Conservation (phyloP, 805 yeast species). For the Soucietia sequanensis region DNA sequence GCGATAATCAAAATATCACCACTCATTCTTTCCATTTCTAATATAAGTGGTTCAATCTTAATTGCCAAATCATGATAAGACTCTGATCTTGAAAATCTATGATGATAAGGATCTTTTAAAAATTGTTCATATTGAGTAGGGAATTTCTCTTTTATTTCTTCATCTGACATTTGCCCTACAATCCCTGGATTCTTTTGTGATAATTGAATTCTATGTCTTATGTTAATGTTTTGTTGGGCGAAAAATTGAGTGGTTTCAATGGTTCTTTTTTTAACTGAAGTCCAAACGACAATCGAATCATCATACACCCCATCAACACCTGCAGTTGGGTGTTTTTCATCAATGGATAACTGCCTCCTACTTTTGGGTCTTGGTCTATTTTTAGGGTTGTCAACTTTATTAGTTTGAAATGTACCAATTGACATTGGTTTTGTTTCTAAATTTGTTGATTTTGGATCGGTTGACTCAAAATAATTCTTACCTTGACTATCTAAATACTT, state of each 20-base stretch:
- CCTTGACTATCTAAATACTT: constrained; percentile 35
- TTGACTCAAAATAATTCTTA: constrained; percentile 25
- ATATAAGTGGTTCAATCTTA: constrained; percentile 85
- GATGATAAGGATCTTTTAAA: constrained; percentile 83
- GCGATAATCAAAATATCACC: constrained; percentile 89
- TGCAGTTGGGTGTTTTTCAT: constrained; percentile 43
- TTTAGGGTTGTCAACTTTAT: too few species aligned
- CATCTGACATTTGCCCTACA: constrained; percentile 65
- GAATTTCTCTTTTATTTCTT: constrained; percentile 55
- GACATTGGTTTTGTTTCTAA: constrained; percentile 3
- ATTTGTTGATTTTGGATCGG: not conserved
- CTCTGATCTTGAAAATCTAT: constrained; percentile 88
- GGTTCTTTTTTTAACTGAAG: constrained; percentile 85
- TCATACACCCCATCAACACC: constrained; percentile 58
- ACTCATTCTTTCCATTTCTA: constrained; percentile 91
- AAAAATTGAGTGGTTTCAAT: constrained; percentile 75
- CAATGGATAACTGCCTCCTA: constrained; percentile 22
- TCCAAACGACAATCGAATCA: constrained; percentile 83
- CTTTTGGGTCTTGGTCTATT: constrained; percentile 1
- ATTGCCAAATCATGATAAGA: constrained; percentile 95
- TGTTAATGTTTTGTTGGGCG: constrained; percentile 57
- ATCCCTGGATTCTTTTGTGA: constrained; percentile 89
- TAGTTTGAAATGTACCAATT: not conserved
- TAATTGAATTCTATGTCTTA: constrained; percentile 76
- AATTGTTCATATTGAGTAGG: constrained; percentile 72